These are phyloP conservation scores for Omphalea diandra DNA, from an alignment of 441 rosid species.

Conservation along the genomic window DNA sequence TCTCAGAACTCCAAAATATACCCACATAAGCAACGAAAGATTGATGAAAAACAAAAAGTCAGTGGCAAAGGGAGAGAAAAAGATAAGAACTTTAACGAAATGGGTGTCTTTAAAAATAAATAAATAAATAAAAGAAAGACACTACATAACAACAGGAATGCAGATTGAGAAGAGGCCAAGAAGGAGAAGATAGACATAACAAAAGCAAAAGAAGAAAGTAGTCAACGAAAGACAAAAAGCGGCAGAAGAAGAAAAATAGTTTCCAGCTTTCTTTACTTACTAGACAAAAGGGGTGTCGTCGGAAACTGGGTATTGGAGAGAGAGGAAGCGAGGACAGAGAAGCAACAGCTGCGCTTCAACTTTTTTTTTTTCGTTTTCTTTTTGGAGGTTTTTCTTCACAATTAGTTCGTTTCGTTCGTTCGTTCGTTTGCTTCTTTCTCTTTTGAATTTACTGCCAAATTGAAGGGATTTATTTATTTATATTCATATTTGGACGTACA, in stretches of 20 bases:
- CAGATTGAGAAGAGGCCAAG: neutral
- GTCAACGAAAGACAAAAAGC: too few species aligned
- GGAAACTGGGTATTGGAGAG: slow-evolving; percentile 14
- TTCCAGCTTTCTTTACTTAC: neutral
- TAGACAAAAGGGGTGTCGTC: slow-evolving; percentile 1
- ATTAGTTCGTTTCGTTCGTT: neutral
- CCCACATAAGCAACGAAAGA: neutral
- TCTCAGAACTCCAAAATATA: slow-evolving; percentile 14
- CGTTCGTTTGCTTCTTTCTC: neutral
- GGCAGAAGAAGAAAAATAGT: too few species aligned
- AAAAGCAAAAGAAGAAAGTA: neutral
- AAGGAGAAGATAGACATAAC: neutral
- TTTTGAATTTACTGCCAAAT: neutral
- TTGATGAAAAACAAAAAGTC: neutral
- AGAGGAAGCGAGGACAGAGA: neutral
- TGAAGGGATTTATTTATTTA: too few species aligned
- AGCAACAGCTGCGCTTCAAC: slow-evolving; percentile 4
- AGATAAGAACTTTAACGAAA: neutral
- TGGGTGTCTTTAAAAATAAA: neutral
- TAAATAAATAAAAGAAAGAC: too few species aligned
- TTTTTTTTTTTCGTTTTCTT: neutral
- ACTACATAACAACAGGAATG: neutral
- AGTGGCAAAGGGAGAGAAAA: neutral
- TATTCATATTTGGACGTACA: too few species aligned
- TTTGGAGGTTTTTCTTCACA: neutral